Conservation (phyloP, 2,329 filamentous ascomycete genomes). For the Microdochium bolleyi region DNA sequence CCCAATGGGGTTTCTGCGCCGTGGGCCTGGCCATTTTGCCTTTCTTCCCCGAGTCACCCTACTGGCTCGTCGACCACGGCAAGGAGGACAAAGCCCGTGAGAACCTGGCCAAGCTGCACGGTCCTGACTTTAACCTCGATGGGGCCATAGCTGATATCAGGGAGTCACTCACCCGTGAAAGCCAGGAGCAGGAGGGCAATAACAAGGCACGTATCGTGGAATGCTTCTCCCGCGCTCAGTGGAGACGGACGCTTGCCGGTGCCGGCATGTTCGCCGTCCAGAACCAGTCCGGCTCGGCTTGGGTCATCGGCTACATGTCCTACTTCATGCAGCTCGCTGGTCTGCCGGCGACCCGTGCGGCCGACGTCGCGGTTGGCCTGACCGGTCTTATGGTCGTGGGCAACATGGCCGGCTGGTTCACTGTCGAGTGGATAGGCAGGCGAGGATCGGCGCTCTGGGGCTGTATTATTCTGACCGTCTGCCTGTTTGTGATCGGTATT, state of each 20-base stretch:
- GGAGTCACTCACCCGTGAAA: slow-evolving; percentile 12
- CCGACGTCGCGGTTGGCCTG: slow-evolving; percentile 16
- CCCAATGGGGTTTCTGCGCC: slow-evolving; percentile 21
- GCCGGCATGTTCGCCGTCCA: slow-evolving; percentile 20
- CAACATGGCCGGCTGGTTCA: slow-evolving; percentile 21
- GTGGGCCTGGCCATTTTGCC: slow-evolving; percentile 9
- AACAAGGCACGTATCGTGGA: slow-evolving; percentile 11
- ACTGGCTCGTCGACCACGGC: slow-evolving; percentile 22
- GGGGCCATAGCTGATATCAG: slow-evolving; percentile 21
- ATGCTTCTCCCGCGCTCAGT: slow-evolving; percentile 11
- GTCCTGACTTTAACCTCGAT: slow-evolving; percentile 16
- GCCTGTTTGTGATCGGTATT: slow-evolving; percentile 21
- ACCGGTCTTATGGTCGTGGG: slow-evolving; percentile 19
- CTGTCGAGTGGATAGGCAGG: slow-evolving; percentile 20
- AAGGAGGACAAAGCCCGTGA: slow-evolving; percentile 17
- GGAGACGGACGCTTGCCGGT: slow-evolving; percentile 14
- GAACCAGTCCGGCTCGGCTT: slow-evolving; percentile 17
- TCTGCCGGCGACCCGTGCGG: slow-evolving; percentile 10
- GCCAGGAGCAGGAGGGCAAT: slow-evolving; percentile 11
- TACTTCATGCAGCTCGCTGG: slow-evolving; percentile 21
- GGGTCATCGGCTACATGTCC: slow-evolving; percentile 19
- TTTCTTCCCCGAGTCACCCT: slow-evolving; percentile 11
- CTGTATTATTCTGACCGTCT: slow-evolving; percentile 10
- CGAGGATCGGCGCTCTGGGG: slow-evolving; percentile 15
- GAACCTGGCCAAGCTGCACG: slow-evolving; percentile 19